phyloP scores from a whole-genome alignment of 2,329 filamentous ascomycete genomes.

The Talaromyces sp. region DNA sequence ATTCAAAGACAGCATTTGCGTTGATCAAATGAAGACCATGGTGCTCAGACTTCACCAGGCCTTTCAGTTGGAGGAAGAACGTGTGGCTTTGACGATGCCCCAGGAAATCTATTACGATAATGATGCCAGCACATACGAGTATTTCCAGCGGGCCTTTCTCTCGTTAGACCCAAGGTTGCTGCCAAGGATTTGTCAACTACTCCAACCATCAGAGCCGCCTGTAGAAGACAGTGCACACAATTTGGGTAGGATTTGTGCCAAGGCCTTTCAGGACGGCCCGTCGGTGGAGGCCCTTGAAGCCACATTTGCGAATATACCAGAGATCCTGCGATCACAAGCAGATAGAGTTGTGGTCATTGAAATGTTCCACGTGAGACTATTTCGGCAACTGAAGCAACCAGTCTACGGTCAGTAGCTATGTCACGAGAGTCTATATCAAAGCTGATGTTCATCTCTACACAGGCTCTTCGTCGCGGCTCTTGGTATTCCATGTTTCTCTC shows the following conservation, averaged over 20 bases:
- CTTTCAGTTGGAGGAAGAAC: not conserved
- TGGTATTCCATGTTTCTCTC: not conserved
- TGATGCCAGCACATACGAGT: not conserved
- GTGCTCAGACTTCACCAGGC: not conserved
- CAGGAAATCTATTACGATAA: not conserved
- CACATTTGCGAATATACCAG: not conserved
- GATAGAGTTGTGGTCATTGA: not conserved
- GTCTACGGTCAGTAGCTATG: not conserved
- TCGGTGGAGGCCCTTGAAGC: not conserved
- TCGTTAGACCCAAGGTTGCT: not conserved
- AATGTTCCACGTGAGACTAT: not conserved
- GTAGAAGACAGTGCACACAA: not conserved
- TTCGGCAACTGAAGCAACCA: not conserved
- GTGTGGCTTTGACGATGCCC: not conserved
- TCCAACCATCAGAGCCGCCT: not conserved
- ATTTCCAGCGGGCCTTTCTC: not conserved
- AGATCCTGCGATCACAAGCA: not conserved
- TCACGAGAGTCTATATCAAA: not conserved
- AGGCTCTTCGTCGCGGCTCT: not conserved
- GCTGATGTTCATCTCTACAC: not conserved
- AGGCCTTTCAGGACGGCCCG: not conserved
- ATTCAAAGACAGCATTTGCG: not conserved
- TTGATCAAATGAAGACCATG: not conserved
- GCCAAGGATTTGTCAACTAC: not conserved
- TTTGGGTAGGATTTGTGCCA: not conserved